Conservation (phyloP, 2,329 filamentous ascomycete genomes). For the Aspergillus japonicus region DNA sequence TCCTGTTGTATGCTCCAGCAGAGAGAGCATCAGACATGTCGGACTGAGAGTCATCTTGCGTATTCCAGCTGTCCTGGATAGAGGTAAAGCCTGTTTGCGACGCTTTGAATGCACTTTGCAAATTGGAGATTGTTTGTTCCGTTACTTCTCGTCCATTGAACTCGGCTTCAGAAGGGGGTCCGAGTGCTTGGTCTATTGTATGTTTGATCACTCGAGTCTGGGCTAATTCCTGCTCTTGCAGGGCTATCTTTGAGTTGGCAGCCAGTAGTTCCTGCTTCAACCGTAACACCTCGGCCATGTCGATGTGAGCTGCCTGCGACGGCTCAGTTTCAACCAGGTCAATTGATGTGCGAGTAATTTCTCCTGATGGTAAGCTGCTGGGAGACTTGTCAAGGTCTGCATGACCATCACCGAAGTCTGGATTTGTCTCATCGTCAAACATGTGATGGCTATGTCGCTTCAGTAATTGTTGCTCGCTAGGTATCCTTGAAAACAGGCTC, state of each 20-base stretch:
- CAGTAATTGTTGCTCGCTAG: constrained; percentile 66
- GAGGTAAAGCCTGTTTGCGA: constrained; percentile 45
- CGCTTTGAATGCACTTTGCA: constrained; percentile 55
- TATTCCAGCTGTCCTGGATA: constrained; percentile 45
- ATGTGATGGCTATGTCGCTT: constrained; percentile 57
- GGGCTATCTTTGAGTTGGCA: constrained; percentile 57
- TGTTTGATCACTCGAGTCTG: constrained; percentile 61
- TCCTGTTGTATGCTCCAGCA: constrained; percentile 42
- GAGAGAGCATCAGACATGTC: constrained; percentile 47
- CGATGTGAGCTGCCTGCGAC: constrained; percentile 24
- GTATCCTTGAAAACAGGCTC: constrained; percentile 64
- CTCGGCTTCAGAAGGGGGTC: constrained; percentile 54
- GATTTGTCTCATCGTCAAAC: constrained; percentile 29
- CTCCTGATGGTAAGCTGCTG: constrained; percentile 18
- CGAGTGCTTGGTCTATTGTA: constrained; percentile 59
- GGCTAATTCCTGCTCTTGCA: constrained; percentile 61
- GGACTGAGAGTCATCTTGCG: constrained; percentile 45
- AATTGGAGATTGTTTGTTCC: constrained; percentile 51
- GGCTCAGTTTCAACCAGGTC: constrained; percentile 13
- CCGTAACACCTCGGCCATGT: constrained; percentile 53
- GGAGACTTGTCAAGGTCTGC: constrained; percentile 24
- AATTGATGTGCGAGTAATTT: constrained; percentile 12
- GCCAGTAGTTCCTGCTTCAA: constrained; percentile 58
- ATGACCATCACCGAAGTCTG: constrained; percentile 10
- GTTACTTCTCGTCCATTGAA: constrained; percentile 50